Evolutionary conservation across 495 filamentous ascomycete species (phyloP), one percentile per base, ranked within the genome.

Genomic region (Lasiosphaeria hispida): DNA sequence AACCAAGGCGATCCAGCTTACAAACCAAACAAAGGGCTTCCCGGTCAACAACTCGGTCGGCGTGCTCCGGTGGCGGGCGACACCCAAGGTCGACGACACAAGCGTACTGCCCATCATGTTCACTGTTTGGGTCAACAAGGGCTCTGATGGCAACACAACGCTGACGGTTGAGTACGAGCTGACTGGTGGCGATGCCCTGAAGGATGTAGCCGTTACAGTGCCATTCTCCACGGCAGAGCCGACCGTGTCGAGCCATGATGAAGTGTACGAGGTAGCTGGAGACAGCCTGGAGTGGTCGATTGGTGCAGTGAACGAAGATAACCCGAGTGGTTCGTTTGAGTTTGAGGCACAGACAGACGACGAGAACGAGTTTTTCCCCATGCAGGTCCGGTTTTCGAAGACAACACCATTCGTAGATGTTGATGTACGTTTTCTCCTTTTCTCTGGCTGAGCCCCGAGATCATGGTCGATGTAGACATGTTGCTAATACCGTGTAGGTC

Each of bases 121-220:
- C 68, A 96, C 89, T 9, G 93, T 96, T 15, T 97, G 93, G 93
- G 87, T 94, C 37, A 95, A 95, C 69, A 89, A 89, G 77, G 87
- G 88, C 47, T 82, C 86, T 10, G 86, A 87, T 38, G 82, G 83
- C 47, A 89, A 87, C 48, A 92, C 85, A 66, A 91, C 86, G 37
- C 80, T 97, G 62, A 97, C 92, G 0, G 83, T 97, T 7, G 93
- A 97, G 72, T 97, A 96, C 67, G 93, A 97, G 73, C 83, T 96
- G 53, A 89, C 87, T 0, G 88, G 90, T 53, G 80, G 83, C 7
- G 82, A 82, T 49, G 77, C 79, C 15, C 78, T 97, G 43, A 87
- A 85, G 53, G 92, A 97, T 69, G 92, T 97, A 36, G 79, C 84
- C 36, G 88, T 97, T 33, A 83, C 86, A 4, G 94, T 97, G 60